Evolutionary conservation across 768 basidiomycete genomes (phyloP).

Genomic region (Lactarius akahatsu): DNA sequence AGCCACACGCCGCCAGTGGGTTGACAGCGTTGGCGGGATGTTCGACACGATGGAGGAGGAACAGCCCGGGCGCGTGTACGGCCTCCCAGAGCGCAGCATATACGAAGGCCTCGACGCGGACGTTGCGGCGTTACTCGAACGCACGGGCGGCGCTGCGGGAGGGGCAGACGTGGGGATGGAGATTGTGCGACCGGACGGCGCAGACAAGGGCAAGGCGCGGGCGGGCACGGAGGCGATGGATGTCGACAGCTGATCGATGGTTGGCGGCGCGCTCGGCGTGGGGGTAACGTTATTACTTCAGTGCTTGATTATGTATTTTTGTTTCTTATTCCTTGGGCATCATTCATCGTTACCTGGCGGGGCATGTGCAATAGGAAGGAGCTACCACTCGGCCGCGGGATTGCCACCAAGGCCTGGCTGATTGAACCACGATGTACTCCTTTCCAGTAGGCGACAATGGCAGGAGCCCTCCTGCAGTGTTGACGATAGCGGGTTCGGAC

Average conservation of each 20-base stretch:
- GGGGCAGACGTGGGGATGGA: conserved; percentile 30
- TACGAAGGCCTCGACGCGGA: conserved; percentile 75
- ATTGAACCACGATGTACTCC: conserved; percentile 3
- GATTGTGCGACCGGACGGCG: conserved; percentile 34
- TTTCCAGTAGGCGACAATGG: not conserved
- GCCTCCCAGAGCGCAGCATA: conserved; percentile 72
- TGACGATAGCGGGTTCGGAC: conserved; percentile 83
- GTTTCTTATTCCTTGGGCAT: conserved; percentile 13
- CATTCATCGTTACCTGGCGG: conserved; percentile 11
- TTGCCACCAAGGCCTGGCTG: not conserved
- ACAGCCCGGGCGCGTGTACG: conserved; percentile 67
- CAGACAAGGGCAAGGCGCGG: conserved; percentile 56
- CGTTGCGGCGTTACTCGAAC: conserved; percentile 42
- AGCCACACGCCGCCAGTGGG: conserved; percentile 74
- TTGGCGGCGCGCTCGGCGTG: conserved; percentile 27
- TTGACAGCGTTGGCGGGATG: conserved; percentile 67
- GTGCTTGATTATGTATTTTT: conserved; percentile 28
- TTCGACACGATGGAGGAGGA: conserved; percentile 73
- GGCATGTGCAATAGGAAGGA: not conserved
- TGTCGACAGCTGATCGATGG: conserved; percentile 44
- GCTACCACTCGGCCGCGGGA: not conserved
- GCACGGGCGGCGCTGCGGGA: conserved; percentile 31
- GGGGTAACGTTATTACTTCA: conserved; percentile 29
- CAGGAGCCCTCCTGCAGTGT: conserved; percentile 37
- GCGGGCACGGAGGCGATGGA: conserved; percentile 64